phyloP scores from a whole-genome alignment of 2,329 filamentous ascomycete species.

The Dendryphion nanum region DNA sequence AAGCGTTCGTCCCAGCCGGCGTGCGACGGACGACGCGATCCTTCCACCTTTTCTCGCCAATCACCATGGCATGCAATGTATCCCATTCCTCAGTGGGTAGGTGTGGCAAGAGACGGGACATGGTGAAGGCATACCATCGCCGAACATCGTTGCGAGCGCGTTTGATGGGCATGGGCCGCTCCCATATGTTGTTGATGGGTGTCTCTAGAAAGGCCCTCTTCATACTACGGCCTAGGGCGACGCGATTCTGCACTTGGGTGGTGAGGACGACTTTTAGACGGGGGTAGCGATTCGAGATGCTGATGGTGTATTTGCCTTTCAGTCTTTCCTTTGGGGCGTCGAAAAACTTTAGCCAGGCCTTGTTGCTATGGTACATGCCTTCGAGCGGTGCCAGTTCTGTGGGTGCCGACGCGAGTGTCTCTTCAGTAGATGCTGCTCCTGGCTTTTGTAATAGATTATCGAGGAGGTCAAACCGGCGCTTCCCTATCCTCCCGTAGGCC shows the following conservation, averaged over 20 bases:
- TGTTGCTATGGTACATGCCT: slow-evolving; percentile 35
- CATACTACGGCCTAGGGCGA: slow-evolving; percentile 19
- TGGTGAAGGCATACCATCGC: slow-evolving; percentile 44
- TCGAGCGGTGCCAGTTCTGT: slow-evolving; percentile 26
- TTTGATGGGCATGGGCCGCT: slow-evolving; percentile 45
- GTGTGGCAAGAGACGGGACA: slow-evolving; percentile 46
- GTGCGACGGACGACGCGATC: slow-evolving; percentile 22
- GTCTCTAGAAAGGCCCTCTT: slow-evolving; percentile 30
- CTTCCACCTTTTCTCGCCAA: slow-evolving; percentile 28
- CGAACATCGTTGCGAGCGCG: slow-evolving; percentile 45
- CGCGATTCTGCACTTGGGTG: slow-evolving; percentile 19
- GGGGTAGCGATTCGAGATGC: slow-evolving; percentile 30
- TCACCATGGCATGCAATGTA: slow-evolving; percentile 39
- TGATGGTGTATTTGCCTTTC: slow-evolving; percentile 14
- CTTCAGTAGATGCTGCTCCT: slow-evolving; percentile 7
- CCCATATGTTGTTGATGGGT: slow-evolving; percentile 47
- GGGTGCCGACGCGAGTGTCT: neutral
- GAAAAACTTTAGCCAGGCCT: slow-evolving; percentile 29
- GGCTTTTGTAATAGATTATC: slow-evolving; percentile 24
- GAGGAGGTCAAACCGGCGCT: slow-evolving; percentile 49
- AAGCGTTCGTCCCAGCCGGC: slow-evolving; percentile 3
- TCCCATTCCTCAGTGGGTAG: slow-evolving; percentile 47
- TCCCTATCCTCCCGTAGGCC: slow-evolving; percentile 59
- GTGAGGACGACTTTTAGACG: slow-evolving; percentile 28
- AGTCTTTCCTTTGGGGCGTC: slow-evolving; percentile 21